Evolutionary conservation across 306 rosid species (phyloP), one percentile per base, ranked within the genome.

Genomic region (Dalbergia cultrata): DNA sequence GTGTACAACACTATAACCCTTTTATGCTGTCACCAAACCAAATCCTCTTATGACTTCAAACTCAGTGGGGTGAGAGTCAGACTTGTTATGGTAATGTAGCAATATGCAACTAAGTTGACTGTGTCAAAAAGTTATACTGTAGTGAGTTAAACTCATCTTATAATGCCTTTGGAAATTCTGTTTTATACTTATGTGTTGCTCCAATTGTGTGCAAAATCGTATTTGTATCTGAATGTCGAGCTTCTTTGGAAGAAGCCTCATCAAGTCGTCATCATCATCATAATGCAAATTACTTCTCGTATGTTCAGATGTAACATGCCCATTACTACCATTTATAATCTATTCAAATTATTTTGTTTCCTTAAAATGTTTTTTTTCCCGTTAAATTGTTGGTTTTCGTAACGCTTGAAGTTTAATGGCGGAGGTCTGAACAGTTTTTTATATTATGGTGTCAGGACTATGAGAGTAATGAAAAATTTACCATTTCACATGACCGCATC

Each of bases 401-500:
- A 43, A 43, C 2, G 49, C 49, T 10, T 43, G 9, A 7, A 43
- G 47, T 8, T 8, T 9, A 10, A 71, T 68, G 57, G 58, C 31
- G 16, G 78, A 68, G 44, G 43, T 53, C 76, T 75, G 6, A 71
- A 77, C 17, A 18, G 61, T 39, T 26, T 14, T 74, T 53, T 39
- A 26, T 59, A 52, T 71, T 44, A 50, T 64, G 76, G 72, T 26
- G 1, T 41, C 94, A 94, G 98, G 97, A 92, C 57, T 92, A 92
- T 41, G 96, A 84, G 50, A 83, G 90, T 71, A 68, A 68, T 0
- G 90, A 89, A 61, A 90, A 88, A 68, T 88, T 94, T 72, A 35
- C 79, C 22, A 89, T 88, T 67, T 1, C 82, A 50, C 88, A 94
- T 19, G 86, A 89, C 4, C 84, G 90, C 70, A 80, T 94, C 52